Base-by-base conservation (phyloP, 2,329 filamentous ascomycete species). In the Bertia moriformis region DNA sequence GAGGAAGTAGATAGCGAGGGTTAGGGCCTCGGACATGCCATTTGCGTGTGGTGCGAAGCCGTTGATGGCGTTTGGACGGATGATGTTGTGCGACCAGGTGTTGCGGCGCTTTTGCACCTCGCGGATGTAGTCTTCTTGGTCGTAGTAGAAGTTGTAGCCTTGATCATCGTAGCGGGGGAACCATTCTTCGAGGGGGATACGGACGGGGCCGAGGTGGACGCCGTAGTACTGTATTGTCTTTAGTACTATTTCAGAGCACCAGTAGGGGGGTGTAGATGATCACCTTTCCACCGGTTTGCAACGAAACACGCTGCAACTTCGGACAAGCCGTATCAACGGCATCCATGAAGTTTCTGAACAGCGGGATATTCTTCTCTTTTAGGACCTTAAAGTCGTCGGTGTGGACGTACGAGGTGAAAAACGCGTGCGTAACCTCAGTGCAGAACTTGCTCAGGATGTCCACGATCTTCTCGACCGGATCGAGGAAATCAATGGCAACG, bases 141-240 rank as follows among this genome's bases (percentile, higher is more conserved):
- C 44, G 43, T 65, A 67, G 45, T 68, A 68, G 47, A 67, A 68
- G 45, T 63, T 68, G 3, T 55, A 51, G 3, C 60, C 62, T 29
- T 52, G 47, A 3, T 50, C 49, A 7, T 56, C 55, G 3, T 65
- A 46, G 48, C 56, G 57, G 3, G 55, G 54, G 37, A 65, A 58
- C 1, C 49, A 48, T 44, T 69, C 63, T n/a, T 55, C 44, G 46
- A 66, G 56, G 3, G 62, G 64, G 36, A 59, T 54, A 42, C 65
- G 65, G 2, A 54, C 47, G 2, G 48, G 50, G 1, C 63, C 63
- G 1, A 68, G 52, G 41, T 69, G 65, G 2, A 67, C 60, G 14
- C 62, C 61, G 43, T 68, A 69, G 40, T 68, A 59, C 45, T 68
- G 65, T 19, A 52, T 47, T 10, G 61, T 61, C 1, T 55, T 59